A percentile compares a stretch with the other conserved stretches of the same genome.
Evolutionary conservation across 805 yeast species (phyloP).

Genomic region (Yamadazyma scolyti): DNA sequence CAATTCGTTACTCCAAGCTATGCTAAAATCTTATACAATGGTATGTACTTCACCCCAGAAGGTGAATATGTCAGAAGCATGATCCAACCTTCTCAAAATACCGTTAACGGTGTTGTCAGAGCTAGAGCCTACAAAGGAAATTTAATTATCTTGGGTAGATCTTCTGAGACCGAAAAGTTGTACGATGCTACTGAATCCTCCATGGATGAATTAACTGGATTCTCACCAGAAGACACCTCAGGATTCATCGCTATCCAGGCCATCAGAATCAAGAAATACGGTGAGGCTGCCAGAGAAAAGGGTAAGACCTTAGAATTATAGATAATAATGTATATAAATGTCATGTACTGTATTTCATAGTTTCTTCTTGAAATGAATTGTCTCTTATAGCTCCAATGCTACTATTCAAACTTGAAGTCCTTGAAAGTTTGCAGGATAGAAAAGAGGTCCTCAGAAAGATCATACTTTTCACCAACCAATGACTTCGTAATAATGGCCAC

Average conservation of each 20-base stretch:
- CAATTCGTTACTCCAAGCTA: constrained; percentile 90
- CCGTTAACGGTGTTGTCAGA: constrained; percentile 96
- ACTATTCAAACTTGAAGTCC: not conserved
- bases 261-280: constrained; percentile 96
- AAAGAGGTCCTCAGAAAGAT: constrained; percentile 13
- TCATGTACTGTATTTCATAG: too few relatives aligned
- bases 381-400: too few relatives aligned
- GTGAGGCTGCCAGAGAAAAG: constrained; percentile 87
- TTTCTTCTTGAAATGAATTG: too few relatives aligned
- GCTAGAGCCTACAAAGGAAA: constrained; percentile 91
- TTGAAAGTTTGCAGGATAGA: too few relatives aligned
- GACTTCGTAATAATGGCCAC: constrained; percentile 24
- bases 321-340: too few relatives aligned
- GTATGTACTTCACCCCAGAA: constrained; percentile 97
- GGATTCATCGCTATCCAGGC: constrained; percentile 98
- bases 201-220: constrained; percentile 98
- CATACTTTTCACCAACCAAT: constrained; percentile 33
- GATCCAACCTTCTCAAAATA: constrained; percentile 91
- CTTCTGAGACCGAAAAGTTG: constrained; percentile 90
- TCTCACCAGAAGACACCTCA: constrained; percentile 93
- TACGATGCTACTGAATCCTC: constrained; percentile 98
- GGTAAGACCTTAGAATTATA: constrained; percentile 52
- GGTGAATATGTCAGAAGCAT: constrained; percentile 91
- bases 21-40: constrained; percentile 90
- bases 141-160: constrained; percentile 84